These are phyloP conservation scores for Canavalia ensiformis DNA, from an alignment of 306 rosid genomes.

Conservation along the genomic window DNA sequence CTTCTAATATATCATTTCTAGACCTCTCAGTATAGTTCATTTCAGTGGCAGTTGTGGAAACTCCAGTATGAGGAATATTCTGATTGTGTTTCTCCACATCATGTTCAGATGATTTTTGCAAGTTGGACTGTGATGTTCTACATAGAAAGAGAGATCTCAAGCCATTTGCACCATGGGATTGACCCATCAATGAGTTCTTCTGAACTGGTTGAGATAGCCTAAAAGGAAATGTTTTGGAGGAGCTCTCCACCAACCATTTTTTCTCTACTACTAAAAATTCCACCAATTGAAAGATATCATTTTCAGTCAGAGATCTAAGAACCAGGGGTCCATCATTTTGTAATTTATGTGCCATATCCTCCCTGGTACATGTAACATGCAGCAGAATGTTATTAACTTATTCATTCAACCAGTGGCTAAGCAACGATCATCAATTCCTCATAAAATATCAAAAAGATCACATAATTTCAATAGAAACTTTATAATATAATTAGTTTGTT, in stretches of 20 bases:
- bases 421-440: conserved; percentile 10
- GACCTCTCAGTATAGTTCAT: conserved; percentile 53
- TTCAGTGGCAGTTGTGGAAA: conserved; percentile 48
- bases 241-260: conserved; percentile 83
- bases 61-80: conserved; percentile 54
- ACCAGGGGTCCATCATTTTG: conserved; percentile 63
- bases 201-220: conserved; percentile 48
- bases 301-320: conserved; percentile 59
- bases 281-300: conserved; percentile 69
- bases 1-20: conserved; percentile 60
- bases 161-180: conserved; percentile 51
- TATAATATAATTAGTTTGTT: conserved; percentile 15
- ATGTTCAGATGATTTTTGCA: conserved; percentile 50
- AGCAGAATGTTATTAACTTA: conserved; percentile 33
- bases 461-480: conserved; percentile 10
- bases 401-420: conserved; percentile 18
- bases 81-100: conserved; percentile 56
- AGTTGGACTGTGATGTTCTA: conserved; percentile 36
- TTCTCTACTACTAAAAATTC: conserved; percentile 73
- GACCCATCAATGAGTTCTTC: conserved; percentile 49
- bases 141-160: conserved; percentile 68
- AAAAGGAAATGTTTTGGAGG: conserved; percentile 66
- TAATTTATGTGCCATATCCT: conserved; percentile 67
- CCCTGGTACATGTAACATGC: conserved; percentile 61
- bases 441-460: conserved; percentile 1